A percentile compares a stretch with the other conserved stretches of the same genome.
phyloP scores from a whole-genome alignment of 2,329 filamentous ascomycete species.

The Myrmaecium sp. region DNA sequence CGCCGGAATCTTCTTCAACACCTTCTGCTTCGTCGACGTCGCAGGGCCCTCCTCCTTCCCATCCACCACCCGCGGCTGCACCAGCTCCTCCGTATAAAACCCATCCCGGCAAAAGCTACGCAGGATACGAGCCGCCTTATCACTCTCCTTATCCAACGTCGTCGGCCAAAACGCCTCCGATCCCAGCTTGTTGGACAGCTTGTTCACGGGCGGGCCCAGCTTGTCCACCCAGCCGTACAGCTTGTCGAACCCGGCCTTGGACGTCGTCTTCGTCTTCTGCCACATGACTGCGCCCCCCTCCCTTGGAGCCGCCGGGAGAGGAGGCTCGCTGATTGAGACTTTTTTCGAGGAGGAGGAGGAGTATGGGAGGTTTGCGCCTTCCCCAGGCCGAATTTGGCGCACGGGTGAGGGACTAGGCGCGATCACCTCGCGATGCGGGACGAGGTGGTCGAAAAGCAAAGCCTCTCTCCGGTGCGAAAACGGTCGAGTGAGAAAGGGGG shows the following conservation, averaged over 20 bases:
- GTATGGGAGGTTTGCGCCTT: too few relatives aligned
- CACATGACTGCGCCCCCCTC: too few relatives aligned
- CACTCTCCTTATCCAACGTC: constrained; percentile 71
- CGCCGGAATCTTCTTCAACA: constrained; percentile 70
- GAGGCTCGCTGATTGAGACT: too few relatives aligned
- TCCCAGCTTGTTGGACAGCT: constrained; percentile 64
- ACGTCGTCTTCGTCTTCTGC: constrained; percentile 36
- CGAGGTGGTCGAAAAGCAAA: too few relatives aligned
- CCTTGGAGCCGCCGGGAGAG: too few relatives aligned
- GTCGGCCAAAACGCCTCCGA: constrained; percentile 74
- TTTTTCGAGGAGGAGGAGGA: too few relatives aligned
- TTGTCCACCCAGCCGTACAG: constrained; percentile 52
- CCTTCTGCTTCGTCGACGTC: constrained; percentile 47
- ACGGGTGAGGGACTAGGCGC: too few relatives aligned
- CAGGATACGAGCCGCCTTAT: constrained; percentile 79
- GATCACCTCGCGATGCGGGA: too few relatives aligned
- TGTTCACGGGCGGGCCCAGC: constrained; percentile 61
- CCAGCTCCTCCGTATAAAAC: constrained; percentile 43
- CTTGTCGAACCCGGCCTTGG: constrained; percentile 57
- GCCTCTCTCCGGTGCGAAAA: too few relatives aligned
- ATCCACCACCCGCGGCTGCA: constrained; percentile 27
- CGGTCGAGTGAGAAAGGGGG: too few relatives aligned
- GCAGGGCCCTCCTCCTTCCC: too few relatives aligned
- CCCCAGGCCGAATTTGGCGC: too few relatives aligned
- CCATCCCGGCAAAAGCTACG: constrained; percentile 80